A percentile compares a stretch with the other conserved stretches of the same genome.
These are phyloP conservation scores for Uronychia setigera DNA, from an alignment of 73 alveolate species.

Conservation along the genomic window DNA sequence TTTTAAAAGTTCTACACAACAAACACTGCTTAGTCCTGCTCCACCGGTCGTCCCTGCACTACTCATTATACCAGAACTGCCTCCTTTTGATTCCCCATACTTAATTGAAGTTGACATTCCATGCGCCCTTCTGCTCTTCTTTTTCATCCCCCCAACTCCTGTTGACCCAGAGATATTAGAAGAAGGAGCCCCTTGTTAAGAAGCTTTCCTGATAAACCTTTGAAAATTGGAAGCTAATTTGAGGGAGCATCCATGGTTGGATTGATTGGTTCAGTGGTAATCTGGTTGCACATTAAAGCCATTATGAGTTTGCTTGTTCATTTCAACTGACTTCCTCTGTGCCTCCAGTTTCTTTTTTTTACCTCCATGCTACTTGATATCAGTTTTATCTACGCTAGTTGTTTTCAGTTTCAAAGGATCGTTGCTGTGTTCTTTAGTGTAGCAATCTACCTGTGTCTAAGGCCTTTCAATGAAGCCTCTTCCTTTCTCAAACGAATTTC, in stretches of 20 bases:
- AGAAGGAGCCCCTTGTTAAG: too few relatives aligned
- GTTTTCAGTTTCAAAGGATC: background rate
- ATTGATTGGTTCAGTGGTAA: too few relatives aligned
- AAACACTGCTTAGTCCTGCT: too few relatives aligned
- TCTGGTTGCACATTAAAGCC: too few relatives aligned
- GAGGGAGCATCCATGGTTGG: too few relatives aligned
- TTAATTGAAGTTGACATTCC: background rate
- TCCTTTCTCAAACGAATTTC: background rate
- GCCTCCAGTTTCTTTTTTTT: background rate
- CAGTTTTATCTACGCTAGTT: background rate
- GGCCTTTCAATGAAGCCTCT: background rate
- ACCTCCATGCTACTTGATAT: too few relatives aligned
- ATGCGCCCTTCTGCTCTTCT: background rate
- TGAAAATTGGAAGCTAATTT: too few relatives aligned
- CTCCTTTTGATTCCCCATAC: background rate
- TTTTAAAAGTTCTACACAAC: too few relatives aligned
- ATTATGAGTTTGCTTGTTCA: background rate
- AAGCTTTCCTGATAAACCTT: background rate
- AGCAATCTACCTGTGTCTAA: background rate
- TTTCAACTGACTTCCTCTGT: background rate
- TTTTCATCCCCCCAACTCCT: too few relatives aligned
- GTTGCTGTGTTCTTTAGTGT: background rate
- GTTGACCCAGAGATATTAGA: too few relatives aligned
- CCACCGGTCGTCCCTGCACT: too few relatives aligned
- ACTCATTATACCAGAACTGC: background rate